These are phyloP conservation scores for Sorghum bicolor DNA, from an alignment of 176 grass and related monocot species.

Conservation along the genomic window DNA sequence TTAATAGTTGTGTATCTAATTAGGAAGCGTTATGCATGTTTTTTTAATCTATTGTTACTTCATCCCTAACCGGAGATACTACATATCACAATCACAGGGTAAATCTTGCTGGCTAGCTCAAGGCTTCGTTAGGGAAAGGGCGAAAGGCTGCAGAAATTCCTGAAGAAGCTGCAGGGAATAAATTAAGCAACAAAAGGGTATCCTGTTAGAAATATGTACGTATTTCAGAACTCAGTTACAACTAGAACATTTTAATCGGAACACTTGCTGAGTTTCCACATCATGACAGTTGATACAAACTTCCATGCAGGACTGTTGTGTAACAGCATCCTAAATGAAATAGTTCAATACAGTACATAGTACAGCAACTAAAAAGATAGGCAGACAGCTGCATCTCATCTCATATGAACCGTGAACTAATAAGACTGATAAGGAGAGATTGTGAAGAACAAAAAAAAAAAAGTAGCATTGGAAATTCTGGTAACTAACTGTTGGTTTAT, in stretches of 20 bases:
- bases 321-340: neutral
- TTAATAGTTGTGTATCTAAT: neutral
- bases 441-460: neutral
- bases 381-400: neutral
- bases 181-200: constrained; percentile 23
- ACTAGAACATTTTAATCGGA: neutral
- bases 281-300: neutral
- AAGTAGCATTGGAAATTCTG: neutral
- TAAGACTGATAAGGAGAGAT: neutral
- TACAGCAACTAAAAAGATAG: neutral
- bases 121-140: neutral
- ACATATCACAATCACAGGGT: constrained; percentile 19
- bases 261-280: neutral
- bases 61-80: neutral
- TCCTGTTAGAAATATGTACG: neutral
- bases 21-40: neutral
- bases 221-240: neutral
- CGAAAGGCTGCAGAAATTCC: neutral
- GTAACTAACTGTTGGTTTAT: neutral
- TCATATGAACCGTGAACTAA: too few species aligned
- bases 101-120: neutral
- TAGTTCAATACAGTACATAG: neutral
- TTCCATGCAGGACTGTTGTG: neutral
- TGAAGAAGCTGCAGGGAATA: neutral
- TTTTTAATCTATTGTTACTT: neutral